Evolutionary conservation across 2,329 filamentous ascomycete species (phyloP), one percentile per base, ranked within the genome.

Genomic region (Ceratocystis variospora): DNA sequence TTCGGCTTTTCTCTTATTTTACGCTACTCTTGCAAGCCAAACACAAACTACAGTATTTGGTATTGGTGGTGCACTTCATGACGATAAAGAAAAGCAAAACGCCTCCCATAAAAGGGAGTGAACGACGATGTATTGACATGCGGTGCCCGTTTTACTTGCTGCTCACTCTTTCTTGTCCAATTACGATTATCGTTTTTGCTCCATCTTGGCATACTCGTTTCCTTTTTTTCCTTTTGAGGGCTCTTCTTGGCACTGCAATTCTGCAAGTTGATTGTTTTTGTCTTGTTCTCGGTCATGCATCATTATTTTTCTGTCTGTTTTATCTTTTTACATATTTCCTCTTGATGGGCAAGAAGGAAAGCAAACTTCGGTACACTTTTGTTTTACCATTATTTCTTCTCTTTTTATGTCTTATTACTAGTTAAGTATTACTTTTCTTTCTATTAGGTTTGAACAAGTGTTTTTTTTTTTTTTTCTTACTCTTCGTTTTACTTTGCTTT

Each of bases 401-500:
- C 45, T 55, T 62, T 25, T 66, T 55, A 55, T 59, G 45, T 63
- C 45, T 59, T 53, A 63, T 63, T 37, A 37, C 45, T 63, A 50
- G n/a, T 66, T 63, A 57, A 55, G 62, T 45, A 50, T 63, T 66
- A 33, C 25, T 61, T n/a, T 67, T 48, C 45, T 64, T 25, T 57
- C 15, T 62, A 55, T 33, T 45, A 57, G 17, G 12, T 61, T 55
- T 66, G 65, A 41, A 44, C 37, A 50, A 44, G 15, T 61, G 28
- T 67, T 50, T 53, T 28, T 44, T 67, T 67, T 50, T 53, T 28
- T 44, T 67, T 45, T 22, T 55, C 37, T 41, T 15, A 15, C 3
- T 41, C 37, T 12, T 41, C 12, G 37, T 41, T 41, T 41, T 41
- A 15, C 37, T 41, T 41, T 41, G 37, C 37, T 41, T 12, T 41